A percentile compares a stretch with the other conserved stretches of the same genome.
phyloP scores from a whole-genome alignment of 495 filamentous ascomycete genomes.

The Clohesyomyces aquaticus region DNA sequence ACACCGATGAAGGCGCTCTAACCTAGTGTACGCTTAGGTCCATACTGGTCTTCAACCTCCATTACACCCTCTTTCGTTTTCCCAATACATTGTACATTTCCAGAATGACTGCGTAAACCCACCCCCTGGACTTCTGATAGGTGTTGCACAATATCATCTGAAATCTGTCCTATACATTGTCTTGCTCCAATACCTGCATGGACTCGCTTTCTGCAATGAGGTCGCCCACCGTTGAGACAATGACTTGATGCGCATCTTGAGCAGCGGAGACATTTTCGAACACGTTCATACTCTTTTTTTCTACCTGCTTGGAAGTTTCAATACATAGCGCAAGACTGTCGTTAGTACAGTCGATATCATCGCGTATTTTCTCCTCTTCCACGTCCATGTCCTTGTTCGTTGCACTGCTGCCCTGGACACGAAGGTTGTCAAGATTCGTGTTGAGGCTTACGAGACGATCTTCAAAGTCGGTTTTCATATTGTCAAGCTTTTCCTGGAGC shows the following conservation, averaged over 20 bases:
- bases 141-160: conserved; percentile 18
- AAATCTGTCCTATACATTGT: conserved; percentile 44
- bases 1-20: too few species aligned
- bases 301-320: neutral
- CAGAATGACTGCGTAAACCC: neutral
- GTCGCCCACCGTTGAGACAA: conserved; percentile 48
- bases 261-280: conserved; percentile 44
- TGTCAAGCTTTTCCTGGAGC: neutral
- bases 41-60: neutral
- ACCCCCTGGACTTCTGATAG: neutral
- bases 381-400: neutral
- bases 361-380: neutral
- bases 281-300: conserved; percentile 33
- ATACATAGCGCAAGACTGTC: neutral
- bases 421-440: neutral
- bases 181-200: conserved; percentile 41
- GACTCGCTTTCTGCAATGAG: conserved; percentile 45
- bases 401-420: neutral
- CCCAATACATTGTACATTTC: neutral
- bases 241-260: conserved; percentile 45
- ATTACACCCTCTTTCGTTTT: neutral
- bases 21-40: neutral
- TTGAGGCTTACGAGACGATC: neutral
- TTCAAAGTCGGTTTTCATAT: conserved; percentile 1
- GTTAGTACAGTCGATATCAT: neutral